Base-by-base conservation (phyloP, 805 yeast species). In the Gaillardinia entomophila region DNA sequence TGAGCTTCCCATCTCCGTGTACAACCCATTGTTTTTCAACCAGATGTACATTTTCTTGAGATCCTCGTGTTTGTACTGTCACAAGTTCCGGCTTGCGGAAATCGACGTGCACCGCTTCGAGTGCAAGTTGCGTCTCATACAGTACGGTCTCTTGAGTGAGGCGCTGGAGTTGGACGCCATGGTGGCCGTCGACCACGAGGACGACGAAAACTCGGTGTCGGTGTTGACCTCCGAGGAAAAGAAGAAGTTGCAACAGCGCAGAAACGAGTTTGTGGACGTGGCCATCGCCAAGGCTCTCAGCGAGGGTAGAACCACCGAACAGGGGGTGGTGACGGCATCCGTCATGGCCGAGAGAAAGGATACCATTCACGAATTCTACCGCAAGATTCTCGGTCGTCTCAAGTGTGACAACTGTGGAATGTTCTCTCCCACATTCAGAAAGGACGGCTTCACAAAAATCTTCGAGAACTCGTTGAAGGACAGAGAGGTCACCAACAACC, bases 351-450 rank as follows among this genome's bases (percentile, higher is more conserved):
- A 86, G 60, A 79, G 99, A 62, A 88, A 90, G 55, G 55, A 54
- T 8, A 60, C 77, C 35, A 69, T 87, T 42, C 81, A 78, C 36
- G 87, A 81, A 23, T 82, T 89, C 49, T 85, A 88, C 67, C 76
- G 75, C 48, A 75, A 75, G 47, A 59, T 89, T 31, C 62, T 85
- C 41, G 59, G 82, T 30, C 77, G 96, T 59, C 80, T 88, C 35
- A 84, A 80, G 59, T 92, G 99, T 74, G 95, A 86, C 50, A 88
- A 89, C 61, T 92, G 99, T 73, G 86, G 88, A 27, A 85, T 89
- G 95, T 85, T 70, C 58, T 87, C 96, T 28, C 97, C 99, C 34
- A 70, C 82, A 23, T 90, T 82, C 68, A 79, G 98, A 64, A 90
- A 89, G 51, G 99, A 92, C 55, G 98, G 98, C 0, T 82, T 78